Percentiles rank a stretch among this genome's conserved stretches.
Conservation (phyloP, 352 stramenopile genomes). For the Phytophthora citricola region DNA sequence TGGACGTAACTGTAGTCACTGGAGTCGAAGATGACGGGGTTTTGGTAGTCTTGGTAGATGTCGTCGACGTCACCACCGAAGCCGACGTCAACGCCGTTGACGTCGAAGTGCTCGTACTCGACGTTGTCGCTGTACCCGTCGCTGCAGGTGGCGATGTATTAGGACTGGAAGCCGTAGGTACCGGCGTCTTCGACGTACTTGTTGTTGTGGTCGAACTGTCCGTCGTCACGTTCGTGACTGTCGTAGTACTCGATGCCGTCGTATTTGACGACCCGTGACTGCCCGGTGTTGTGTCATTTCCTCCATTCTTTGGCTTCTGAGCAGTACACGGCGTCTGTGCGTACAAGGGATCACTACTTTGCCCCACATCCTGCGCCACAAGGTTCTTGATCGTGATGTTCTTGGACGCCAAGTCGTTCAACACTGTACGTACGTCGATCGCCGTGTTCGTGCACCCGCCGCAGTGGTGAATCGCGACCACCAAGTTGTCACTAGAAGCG, state of each 20-base stretch:
- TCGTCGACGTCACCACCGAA: constrained; percentile 20
- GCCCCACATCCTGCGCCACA: constrained; percentile 16
- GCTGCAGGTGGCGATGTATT: background rate
- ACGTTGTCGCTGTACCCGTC: background rate
- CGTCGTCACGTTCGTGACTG: constrained; percentile 7
- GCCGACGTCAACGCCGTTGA: constrained; percentile 16
- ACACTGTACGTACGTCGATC: constrained; percentile 47
- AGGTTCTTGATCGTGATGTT: constrained; percentile 49
- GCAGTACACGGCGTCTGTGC: constrained; percentile 29
- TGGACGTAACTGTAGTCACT: constrained; percentile 10
- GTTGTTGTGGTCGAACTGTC: background rate
- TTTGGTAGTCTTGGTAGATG: background rate
- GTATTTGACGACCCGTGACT: background rate
- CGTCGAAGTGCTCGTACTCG: constrained; percentile 8
- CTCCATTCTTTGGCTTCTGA: constrained; percentile 12
- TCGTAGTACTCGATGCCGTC: constrained; percentile 2
- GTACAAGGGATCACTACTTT: constrained; percentile 20
- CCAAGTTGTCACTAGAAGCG: constrained; percentile 46
- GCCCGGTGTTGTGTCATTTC: constrained; percentile 16
- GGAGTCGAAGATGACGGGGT: constrained; percentile 1
- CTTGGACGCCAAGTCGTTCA: constrained; percentile 43
- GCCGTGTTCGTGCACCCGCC: constrained; percentile 56
- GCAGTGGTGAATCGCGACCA: constrained; percentile 66
- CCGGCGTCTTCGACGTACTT: constrained; percentile 3
- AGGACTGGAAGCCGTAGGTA: background rate